Base-by-base conservation (phyloP, 192 early-diverging fungal genomes). In the Podila epicladia region DNA sequence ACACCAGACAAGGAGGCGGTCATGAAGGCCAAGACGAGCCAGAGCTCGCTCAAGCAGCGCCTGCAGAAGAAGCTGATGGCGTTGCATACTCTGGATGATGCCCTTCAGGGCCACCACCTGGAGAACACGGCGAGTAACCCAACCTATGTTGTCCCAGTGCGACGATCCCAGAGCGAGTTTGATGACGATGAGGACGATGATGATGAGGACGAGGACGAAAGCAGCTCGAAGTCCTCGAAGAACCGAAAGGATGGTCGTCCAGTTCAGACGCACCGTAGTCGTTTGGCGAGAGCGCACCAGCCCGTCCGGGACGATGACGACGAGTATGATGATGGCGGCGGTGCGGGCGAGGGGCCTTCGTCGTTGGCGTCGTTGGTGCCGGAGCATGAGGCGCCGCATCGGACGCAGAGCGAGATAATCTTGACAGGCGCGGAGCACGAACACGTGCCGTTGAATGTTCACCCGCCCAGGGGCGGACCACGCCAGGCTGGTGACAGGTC, bases 11-110 rank as follows among this genome's bases (percentile, higher is more conserved):
- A 38, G 35, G 26, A 26, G 9, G 28, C 8, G 9, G 17, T 4
- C 22, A 26, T 24, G 41, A 26, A 50, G 15, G 13, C 19, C 11
- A 22, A 26, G 20, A 7, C 35, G 8, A 33, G 22, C 15, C 64
- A 66, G 3, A 60, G 57, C 2, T 26, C 57, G 29, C 29, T 73
- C 5, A 73, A 66, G 58, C 12, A 50, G 20, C 64, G 71, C 6
- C 11, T 73, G 12, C 61, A 66, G 29, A 24, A 70, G 13, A 69
- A 65, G 57, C n/a, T 70, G 8, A 62, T 62, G n/a, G 68, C 41
- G 0, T 60, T 64, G 7, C 74, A 69, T 17, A 75, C 73, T 0
- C 29, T 69, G 28, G 73, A 75, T 15, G 62, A 75, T 17, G 67
- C 67, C 7, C 29, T 69, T 2, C 38, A 50, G 45, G 28, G 66